Percentiles rank a stretch among this genome's conserved stretches.
These are phyloP conservation scores for Scedosporium minutisporum DNA, from an alignment of 2,329 filamentous ascomycete species.

Conservation along the genomic window DNA sequence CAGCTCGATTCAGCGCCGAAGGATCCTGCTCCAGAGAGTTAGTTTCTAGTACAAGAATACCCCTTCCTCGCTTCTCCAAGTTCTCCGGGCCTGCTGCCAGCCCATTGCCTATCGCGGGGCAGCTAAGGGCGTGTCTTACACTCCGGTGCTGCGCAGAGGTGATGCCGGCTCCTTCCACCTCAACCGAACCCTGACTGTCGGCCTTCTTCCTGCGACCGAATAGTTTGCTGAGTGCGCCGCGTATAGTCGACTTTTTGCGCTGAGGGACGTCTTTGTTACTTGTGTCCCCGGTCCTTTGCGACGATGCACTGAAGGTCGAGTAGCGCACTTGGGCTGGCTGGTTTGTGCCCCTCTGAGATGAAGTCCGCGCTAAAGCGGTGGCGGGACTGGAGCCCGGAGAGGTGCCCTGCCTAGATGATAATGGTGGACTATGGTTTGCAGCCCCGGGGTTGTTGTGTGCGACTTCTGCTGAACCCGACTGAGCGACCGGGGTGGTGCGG, in stretches of 20 bases:
- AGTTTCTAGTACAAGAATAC: neutral
- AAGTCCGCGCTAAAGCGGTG: constrained; percentile 13
- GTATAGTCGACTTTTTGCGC: constrained; percentile 49
- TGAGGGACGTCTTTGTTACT: constrained; percentile 24
- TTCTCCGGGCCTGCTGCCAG: neutral
- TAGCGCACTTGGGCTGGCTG: constrained; percentile 26
- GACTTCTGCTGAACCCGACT: neutral
- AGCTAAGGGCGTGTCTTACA: constrained; percentile 1
- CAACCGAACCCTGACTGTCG: constrained; percentile 20
- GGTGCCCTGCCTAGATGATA: constrained; percentile 9
- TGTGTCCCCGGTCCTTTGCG: constrained; percentile 22
- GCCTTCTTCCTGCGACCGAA: constrained; percentile 49
- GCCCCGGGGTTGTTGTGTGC: neutral
- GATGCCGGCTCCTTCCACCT: constrained; percentile 11
- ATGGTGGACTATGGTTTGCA: constrained; percentile 8
- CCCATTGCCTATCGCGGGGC: neutral
- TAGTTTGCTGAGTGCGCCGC: constrained; percentile 44
- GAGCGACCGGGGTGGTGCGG: neutral
- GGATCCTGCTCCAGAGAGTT: neutral
- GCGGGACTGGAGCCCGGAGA: neutral
- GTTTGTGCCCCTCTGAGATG: constrained; percentile 23
- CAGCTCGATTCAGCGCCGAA: constrained; percentile 1
- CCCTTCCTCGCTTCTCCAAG: neutral
- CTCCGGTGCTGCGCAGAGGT: constrained; percentile 4
- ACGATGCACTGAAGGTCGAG: constrained; percentile 36